Evolutionary conservation across 345 rosid genomes (phyloP), one percentile per base, ranked within the genome.

Genomic region (Camelina laxa): DNA sequence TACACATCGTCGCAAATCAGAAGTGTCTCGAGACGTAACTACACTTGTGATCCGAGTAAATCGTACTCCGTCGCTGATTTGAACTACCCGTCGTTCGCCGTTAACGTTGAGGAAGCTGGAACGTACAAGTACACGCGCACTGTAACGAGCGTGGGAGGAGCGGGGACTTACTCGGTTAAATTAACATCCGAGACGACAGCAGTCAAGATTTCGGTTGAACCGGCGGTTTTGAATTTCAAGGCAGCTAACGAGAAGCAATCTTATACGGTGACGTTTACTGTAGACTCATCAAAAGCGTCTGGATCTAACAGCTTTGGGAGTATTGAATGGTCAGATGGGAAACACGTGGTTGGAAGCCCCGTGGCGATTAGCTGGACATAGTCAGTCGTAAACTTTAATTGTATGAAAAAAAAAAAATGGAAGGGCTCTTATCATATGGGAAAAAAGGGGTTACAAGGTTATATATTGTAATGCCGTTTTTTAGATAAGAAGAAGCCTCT

Each of bases 51-150:
- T 57, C 47, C 86, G 24, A 47, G 75, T 49, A 85, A 85, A 76
- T 65, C 45, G 11, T 74, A 83, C 58, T 86, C 84, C 56, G 57
- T 88, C 9, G 50, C 72, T 0, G 87, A 93, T 69, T 69, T 91
- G 16, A 93, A 93, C 65, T 93, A 93, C 66, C 98, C 98, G 9
- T 87, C 97, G 2, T 90, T 93, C 48, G 89, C 92, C 2, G 88
- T 81, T 15, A 84, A 47, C 65, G 78, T 82, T 12, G 88, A 83
- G 45, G 39, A 73, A 21, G 22, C 84, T 6, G 65, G 53, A 4
- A 83, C 73, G 44, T 81, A 85, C 0, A 88, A 87, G 66, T 72
- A 87, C 86, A 79, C 85, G 17, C 84, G 98, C 38, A 87, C 90
- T 0, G 86, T 87, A 0, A 92, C 93, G n/a, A 93, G 82, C 55